Percentiles rank a stretch among this genome's conserved stretches.
phyloP scores from a whole-genome alignment of 805 yeast species.

The Teunomyces cretensis region DNA sequence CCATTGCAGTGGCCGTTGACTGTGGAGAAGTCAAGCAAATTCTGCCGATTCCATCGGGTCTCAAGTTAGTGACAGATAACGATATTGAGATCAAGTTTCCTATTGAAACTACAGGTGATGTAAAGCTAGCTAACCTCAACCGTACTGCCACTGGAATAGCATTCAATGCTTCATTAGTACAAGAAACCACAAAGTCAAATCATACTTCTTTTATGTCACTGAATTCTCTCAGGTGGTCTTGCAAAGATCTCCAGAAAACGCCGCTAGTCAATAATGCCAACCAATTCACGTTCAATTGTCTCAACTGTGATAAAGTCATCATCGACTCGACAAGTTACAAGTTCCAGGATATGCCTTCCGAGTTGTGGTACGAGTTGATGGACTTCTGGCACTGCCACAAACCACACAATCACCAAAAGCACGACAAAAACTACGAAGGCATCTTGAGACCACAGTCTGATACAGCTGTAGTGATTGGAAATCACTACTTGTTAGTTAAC shows the following conservation, averaged over 20 bases:
- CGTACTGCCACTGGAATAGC: not conserved
- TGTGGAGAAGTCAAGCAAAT: not conserved
- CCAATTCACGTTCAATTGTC: conserved; percentile 32
- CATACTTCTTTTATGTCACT: not conserved
- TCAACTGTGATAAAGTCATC: conserved; percentile 24
- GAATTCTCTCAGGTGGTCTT: conserved; percentile 36
- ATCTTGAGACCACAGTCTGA: conserved; percentile 42
- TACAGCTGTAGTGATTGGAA: conserved; percentile 51
- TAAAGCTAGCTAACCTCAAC: not conserved
- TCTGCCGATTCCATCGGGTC: not conserved
- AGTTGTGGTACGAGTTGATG: conserved; percentile 92
- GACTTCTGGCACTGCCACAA: conserved; percentile 98
- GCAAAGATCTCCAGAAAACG: conserved; percentile 38
- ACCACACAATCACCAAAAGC: conserved; percentile 41
- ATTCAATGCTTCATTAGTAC: not conserved
- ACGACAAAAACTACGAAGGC: conserved; percentile 35
- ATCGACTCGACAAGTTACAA: conserved; percentile 31
- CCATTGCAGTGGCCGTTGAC: conserved; percentile 8
- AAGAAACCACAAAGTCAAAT: not conserved
- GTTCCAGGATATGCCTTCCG: conserved; percentile 78
- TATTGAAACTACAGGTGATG: not conserved
- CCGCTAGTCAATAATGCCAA: conserved; percentile 19
- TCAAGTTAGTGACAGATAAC: not conserved
- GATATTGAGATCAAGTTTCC: conserved; percentile 1
- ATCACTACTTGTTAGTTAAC: conserved; percentile 51